Percentiles rank a stretch among this genome's conserved stretches.
These are phyloP conservation scores for Hura crepitans DNA, from an alignment of 441 rosid species.

Conservation along the genomic window DNA sequence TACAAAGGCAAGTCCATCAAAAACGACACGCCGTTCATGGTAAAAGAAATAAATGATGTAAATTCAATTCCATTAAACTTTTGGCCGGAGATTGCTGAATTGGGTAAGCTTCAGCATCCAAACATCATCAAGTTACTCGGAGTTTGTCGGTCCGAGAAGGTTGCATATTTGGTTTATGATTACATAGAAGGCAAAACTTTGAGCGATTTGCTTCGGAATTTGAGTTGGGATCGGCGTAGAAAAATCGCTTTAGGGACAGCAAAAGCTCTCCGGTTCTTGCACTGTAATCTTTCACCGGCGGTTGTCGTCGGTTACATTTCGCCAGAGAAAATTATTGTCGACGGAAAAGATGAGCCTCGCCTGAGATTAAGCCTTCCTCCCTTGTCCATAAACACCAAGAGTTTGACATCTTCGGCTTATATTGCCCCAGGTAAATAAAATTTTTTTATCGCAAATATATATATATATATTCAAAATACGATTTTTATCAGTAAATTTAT, in stretches of 20 bases:
- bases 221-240: slow-evolving; percentile 59
- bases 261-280: slow-evolving; percentile 58
- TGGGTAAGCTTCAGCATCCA: slow-evolving; percentile 47
- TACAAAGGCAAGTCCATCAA: slow-evolving; percentile 32
- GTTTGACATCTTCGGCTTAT: slow-evolving; percentile 38
- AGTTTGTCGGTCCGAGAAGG: slow-evolving; percentile 46
- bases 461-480: too few species aligned
- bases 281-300: slow-evolving; percentile 35
- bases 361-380: slow-evolving; percentile 40
- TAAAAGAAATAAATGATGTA: slow-evolving; percentile 51
- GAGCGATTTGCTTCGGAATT: slow-evolving; percentile 37
- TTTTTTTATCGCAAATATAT: too few species aligned
- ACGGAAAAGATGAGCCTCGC: slow-evolving; percentile 45
- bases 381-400: slow-evolving; percentile 28
- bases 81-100: slow-evolving; percentile 31
- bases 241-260: slow-evolving; percentile 56
- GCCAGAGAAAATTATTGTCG: slow-evolving; percentile 48
- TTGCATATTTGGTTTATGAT: slow-evolving; percentile 48
- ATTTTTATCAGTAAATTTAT: too few species aligned
- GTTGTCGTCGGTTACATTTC: slow-evolving; percentile 43
- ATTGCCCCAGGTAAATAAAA: slow-evolving; percentile 57
- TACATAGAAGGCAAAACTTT: slow-evolving; percentile 49
- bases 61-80: slow-evolving; percentile 27
- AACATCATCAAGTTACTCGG: slow-evolving; percentile 58
- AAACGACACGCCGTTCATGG: slow-evolving; percentile 39